Evolutionary conservation across 805 yeast genomes (phyloP).

Genomic region (Huiozyma sinensis): DNA sequence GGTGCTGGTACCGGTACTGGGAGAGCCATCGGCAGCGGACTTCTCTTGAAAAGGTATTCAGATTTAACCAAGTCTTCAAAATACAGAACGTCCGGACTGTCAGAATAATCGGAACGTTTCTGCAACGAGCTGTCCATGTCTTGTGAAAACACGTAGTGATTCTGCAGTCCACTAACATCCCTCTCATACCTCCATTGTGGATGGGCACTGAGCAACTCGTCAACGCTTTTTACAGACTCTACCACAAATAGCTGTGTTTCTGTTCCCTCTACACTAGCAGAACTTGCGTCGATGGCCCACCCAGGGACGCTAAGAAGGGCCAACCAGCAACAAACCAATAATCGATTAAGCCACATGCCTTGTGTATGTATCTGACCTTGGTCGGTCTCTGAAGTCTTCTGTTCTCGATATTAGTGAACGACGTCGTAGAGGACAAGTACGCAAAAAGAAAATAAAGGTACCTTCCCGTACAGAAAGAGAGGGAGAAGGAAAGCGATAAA

Average conservation of each 20-base stretch:
- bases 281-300: too few species aligned
- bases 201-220: slow-evolving; percentile 30
- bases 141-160: slow-evolving; percentile 61
- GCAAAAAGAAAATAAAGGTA: too few species aligned
- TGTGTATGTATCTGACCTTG: too few species aligned
- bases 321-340: neutral
- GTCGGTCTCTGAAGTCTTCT: too few species aligned
- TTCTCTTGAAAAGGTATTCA: slow-evolving; percentile 38
- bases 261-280: too few species aligned
- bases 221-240: slow-evolving; percentile 35
- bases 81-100: slow-evolving; percentile 23
- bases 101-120: slow-evolving; percentile 9
- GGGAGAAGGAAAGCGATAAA: too few species aligned
- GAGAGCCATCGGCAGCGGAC: slow-evolving; percentile 29
- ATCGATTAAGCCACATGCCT: neutral
- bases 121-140: slow-evolving; percentile 1
- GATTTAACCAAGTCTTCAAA: slow-evolving; percentile 48
- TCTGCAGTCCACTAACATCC: slow-evolving; percentile 46
- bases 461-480: too few species aligned
- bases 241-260: slow-evolving; percentile 50
- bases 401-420: too few species aligned
- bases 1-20: slow-evolving; percentile 29
- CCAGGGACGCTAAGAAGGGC: neutral
- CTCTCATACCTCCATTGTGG: slow-evolving; percentile 52
- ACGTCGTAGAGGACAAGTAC: too few species aligned